Percentiles rank a stretch among this genome's conserved stretches.
phyloP scores from a whole-genome alignment of 768 basidiomycete genomes.

The Lactifluus subvellereus region DNA sequence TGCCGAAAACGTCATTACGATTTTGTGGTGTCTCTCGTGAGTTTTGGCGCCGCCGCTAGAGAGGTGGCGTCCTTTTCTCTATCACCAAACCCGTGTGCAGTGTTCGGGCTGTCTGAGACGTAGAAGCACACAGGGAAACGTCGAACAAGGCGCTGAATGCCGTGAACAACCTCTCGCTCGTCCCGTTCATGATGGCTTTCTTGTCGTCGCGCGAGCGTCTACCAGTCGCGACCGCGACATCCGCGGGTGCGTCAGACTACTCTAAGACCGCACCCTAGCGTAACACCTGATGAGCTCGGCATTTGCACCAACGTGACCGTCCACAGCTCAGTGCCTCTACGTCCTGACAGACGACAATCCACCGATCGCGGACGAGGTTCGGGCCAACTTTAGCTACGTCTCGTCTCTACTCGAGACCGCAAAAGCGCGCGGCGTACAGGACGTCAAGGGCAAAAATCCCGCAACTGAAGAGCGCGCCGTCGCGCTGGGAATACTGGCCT shows the following conservation, averaged over 20 bases:
- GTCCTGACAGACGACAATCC: slow-evolving; percentile 88
- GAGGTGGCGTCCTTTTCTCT: no score
- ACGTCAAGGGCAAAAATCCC: slow-evolving; percentile 37
- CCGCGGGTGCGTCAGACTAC: slow-evolving; percentile 55
- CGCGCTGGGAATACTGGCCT: slow-evolving; percentile 59
- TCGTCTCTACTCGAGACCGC: slow-evolving; percentile 62
- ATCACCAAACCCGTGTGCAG: neutral
- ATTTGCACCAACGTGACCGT: neutral
- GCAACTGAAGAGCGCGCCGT: slow-evolving; percentile 45
- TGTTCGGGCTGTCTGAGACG: slow-evolving; percentile 26
- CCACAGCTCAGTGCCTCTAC: slow-evolving; percentile 82
- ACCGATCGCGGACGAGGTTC: slow-evolving; percentile 62
- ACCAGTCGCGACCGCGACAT: slow-evolving; percentile 63
- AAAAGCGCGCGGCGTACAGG: slow-evolving; percentile 32
- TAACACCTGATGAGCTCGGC: neutral
- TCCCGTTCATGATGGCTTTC: slow-evolving; percentile 90
- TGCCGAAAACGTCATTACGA: slow-evolving; percentile 88
- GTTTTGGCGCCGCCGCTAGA: slow-evolving; percentile 30
- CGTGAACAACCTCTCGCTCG: slow-evolving; percentile 72
- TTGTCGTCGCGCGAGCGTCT: slow-evolving; percentile 63
- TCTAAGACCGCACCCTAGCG: neutral
- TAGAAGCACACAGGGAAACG: slow-evolving; percentile 55
- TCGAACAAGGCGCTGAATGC: slow-evolving; percentile 88
- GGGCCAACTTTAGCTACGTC: slow-evolving; percentile 53
- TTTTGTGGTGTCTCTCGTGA: slow-evolving; percentile 93